phyloP scores from a whole-genome alignment of 2,329 filamentous ascomycete genomes.

The Cercospora sp. region DNA sequence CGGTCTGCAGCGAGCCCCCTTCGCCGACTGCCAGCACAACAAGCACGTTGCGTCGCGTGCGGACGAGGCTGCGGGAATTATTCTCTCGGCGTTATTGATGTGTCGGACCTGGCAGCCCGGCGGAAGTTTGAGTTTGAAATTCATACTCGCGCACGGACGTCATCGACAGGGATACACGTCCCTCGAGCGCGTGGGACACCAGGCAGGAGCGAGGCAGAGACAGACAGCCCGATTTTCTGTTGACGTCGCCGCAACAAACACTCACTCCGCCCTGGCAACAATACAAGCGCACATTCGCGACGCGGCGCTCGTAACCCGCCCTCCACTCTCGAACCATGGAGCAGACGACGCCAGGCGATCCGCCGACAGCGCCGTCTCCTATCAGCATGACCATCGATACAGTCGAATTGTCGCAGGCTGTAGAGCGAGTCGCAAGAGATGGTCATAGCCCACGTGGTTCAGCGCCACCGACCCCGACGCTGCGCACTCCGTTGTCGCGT shows the following conservation, averaged over 20 bases:
- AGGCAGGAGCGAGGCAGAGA: not conserved
- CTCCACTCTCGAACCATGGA: not conserved
- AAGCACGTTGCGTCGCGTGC: slow-evolving; percentile 16
- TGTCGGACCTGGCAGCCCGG: not conserved
- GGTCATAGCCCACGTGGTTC: slow-evolving; percentile 19
- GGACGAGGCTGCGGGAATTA: slow-evolving; percentile 9
- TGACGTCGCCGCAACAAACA: not conserved
- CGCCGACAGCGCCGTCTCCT: not conserved
- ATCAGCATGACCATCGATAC: slow-evolving; percentile 4
- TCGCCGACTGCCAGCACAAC: slow-evolving; percentile 13
- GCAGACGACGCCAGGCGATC: not conserved
- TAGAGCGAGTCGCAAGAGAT: slow-evolving; percentile 17
- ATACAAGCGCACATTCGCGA: not conserved
- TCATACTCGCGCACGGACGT: not conserved
- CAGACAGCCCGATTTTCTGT: not conserved
- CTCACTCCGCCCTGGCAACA: not conserved
- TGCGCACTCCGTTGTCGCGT: slow-evolving; percentile 22
- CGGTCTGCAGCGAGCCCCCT: slow-evolving; percentile 4
- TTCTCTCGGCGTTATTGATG: slow-evolving; percentile 9
- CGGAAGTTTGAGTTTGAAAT: not conserved
- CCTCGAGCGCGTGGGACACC: not conserved
- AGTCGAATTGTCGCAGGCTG: slow-evolving; percentile 17
- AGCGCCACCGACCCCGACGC: slow-evolving; percentile 23
- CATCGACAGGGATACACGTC: slow-evolving; percentile 5
- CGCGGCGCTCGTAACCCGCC: not conserved